Percentiles rank a stretch among this genome's conserved stretches.
phyloP scores from a whole-genome alignment of 495 filamentous ascomycete genomes.

The Xylaria flabelliformis region DNA sequence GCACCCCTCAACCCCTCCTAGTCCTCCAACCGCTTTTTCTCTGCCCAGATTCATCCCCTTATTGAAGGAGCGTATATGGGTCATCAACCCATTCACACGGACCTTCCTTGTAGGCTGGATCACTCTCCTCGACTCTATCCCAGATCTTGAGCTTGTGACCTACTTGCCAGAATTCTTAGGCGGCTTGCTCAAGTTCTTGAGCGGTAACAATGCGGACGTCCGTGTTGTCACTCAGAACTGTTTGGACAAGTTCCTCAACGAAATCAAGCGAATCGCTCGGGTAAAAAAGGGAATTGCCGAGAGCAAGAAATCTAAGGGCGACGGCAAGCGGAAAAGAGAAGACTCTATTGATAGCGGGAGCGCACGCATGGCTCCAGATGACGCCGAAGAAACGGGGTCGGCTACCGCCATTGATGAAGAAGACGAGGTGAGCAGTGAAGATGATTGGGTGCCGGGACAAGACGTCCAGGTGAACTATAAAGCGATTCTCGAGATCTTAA shows the following conservation, averaged over 20 bases:
- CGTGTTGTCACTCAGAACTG: slow-evolving; percentile 88
- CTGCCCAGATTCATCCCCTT: slow-evolving; percentile 90
- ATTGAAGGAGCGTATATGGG: slow-evolving; percentile 89
- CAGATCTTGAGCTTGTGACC: slow-evolving; percentile 92
- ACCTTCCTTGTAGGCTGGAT: slow-evolving; percentile 98
- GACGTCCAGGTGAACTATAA: slow-evolving; percentile 95
- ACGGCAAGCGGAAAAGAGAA: slow-evolving; percentile 70
- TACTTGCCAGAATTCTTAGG: slow-evolving; percentile 91
- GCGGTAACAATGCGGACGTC: slow-evolving; percentile 89
- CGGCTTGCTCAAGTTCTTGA: slow-evolving; percentile 90
- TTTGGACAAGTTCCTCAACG: slow-evolving; percentile 88
- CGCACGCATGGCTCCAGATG: slow-evolving; percentile 47
- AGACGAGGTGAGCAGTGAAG: slow-evolving; percentile 67
- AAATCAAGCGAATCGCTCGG: slow-evolving; percentile 92
- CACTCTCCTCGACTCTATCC: slow-evolving; percentile 92
- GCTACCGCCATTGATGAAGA: slow-evolving; percentile 64
- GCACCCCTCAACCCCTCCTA: slow-evolving; percentile 53
- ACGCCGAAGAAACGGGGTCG: slow-evolving; percentile 63
- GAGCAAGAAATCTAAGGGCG: slow-evolving; percentile 73
- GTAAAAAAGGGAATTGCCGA: slow-evolving; percentile 93
- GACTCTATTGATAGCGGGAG: slow-evolving; percentile 69
- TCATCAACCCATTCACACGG: slow-evolving; percentile 91
- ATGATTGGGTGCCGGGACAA: slow-evolving; percentile 96
- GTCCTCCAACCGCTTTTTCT: slow-evolving; percentile 84
- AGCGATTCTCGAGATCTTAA: slow-evolving; percentile 89